Conservation (phyloP, 768 basidiomycete genomes). For the Amanita inopinata region DNA sequence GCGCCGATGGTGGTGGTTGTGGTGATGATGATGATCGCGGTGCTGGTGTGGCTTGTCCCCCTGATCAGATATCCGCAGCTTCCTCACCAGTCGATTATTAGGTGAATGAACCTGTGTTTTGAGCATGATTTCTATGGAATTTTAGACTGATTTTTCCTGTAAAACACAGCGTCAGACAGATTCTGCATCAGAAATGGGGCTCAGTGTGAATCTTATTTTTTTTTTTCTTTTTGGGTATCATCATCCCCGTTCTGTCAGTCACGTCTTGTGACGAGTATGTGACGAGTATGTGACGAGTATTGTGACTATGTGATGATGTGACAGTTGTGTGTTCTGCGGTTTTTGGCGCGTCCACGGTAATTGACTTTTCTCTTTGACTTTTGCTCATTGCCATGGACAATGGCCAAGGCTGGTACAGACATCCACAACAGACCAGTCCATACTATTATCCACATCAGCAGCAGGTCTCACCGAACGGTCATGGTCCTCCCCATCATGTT, state of each 20-base stretch:
- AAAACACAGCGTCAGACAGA: not conserved
- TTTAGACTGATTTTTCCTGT: not conserved
- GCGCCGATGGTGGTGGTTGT: conserved; percentile 16
- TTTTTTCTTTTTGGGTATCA: too few species aligned
- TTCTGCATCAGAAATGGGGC: conserved; percentile 6
- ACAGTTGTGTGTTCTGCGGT: not conserved
- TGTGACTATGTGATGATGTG: not conserved
- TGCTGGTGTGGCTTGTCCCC: not conserved
- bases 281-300: not conserved
- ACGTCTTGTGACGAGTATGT: not conserved
- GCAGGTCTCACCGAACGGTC: conserved; percentile 4
- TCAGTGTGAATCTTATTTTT: conserved; percentile 1
- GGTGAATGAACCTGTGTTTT: not conserved
- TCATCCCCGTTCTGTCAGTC: too few species aligned
- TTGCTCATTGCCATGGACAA: conserved; percentile 11
- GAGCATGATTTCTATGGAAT: conserved; percentile 3
- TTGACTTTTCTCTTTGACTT: conserved; percentile 7
- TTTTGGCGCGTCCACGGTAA: too few species aligned
- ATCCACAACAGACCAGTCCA: not conserved
- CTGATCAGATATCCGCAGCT: too few species aligned
- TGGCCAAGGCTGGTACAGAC: conserved; percentile 7
- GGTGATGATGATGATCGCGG: conserved; percentile 14
- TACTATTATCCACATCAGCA: conserved; percentile 11
- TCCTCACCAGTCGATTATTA: too few species aligned
- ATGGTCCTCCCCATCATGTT: conserved; percentile 4